Percentiles rank a stretch among this genome's conserved stretches.
Conservation (phyloP, 2,329 filamentous ascomycete species). For the Phyllosticta ampelicida region DNA sequence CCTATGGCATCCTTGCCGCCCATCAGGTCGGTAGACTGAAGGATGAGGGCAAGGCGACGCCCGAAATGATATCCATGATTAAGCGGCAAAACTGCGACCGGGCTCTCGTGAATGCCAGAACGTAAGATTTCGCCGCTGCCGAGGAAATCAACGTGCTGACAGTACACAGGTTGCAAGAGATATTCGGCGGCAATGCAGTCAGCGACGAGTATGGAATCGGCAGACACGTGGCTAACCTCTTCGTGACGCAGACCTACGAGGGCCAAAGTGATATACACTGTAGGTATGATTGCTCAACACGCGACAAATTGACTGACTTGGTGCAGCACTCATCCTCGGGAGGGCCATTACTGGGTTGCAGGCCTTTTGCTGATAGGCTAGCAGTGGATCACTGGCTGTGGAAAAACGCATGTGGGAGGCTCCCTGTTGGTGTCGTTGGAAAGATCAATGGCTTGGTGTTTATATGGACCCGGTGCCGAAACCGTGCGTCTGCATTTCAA, state of each 20-base stretch:
- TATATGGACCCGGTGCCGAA: too few relatives aligned
- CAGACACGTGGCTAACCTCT: slow-evolving; percentile 88
- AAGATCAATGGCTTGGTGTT: too few relatives aligned
- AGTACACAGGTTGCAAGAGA: slow-evolving; percentile 61
- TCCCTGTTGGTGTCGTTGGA: too few relatives aligned
- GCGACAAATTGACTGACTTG: slow-evolving; percentile 21
- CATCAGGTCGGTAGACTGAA: slow-evolving; percentile 88
- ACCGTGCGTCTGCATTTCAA: too few relatives aligned
- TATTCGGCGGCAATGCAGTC: slow-evolving; percentile 96
- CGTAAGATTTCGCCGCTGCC: slow-evolving; percentile 30
- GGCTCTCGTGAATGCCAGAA: slow-evolving; percentile 67
- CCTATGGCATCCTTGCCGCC: slow-evolving; percentile 81
- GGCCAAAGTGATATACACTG: slow-evolving; percentile 96
- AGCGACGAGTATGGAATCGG: slow-evolving; percentile 96
- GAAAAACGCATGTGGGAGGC: too few relatives aligned
- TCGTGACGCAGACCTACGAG: slow-evolving; percentile 96
- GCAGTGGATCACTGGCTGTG: background rate
- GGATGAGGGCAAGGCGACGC: slow-evolving; percentile 75
- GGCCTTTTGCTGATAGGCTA: slow-evolving; percentile 53
- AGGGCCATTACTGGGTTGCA: slow-evolving; percentile 55
- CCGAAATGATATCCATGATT: slow-evolving; percentile 95
- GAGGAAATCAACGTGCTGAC: slow-evolving; percentile 11
- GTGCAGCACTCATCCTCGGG: slow-evolving; percentile 37
- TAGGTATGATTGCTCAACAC: slow-evolving; percentile 39
- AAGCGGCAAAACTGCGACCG: slow-evolving; percentile 97